Base-by-base conservation (phyloP, 2,329 filamentous ascomycete genomes). In the Calonectria leucothoes region DNA sequence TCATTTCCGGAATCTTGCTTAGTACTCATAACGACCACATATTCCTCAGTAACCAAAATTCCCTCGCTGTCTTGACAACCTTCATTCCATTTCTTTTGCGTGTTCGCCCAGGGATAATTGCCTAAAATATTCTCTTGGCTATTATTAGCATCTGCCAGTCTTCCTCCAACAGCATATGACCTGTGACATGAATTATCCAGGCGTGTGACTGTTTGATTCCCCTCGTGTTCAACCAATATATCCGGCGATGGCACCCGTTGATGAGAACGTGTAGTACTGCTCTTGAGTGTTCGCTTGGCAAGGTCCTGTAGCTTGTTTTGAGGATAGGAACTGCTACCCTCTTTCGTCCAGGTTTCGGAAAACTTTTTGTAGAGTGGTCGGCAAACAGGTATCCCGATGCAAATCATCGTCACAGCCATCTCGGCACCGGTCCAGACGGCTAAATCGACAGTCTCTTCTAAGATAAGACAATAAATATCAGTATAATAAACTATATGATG, bases 371-470 rank as follows among this genome's bases (percentile, higher is more conserved):
- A 85, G 1, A 85, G 76, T 0, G 84, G 84, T 2, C 82, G 80
- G n/a, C 84, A 80, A 10, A 83, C 82, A 1, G 84, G 84, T n/a
- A 86, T 83, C n/a, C 81, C 83, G 33, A 84, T 81, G 76, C 84
- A 85, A 37, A 86, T 76, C 75, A 86, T 80, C 31, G 82, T 82
- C 4, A 84, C 81, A 25, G 82, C 76, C 14, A 84, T 81, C 68
- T 86, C 84, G 51, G 83, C 82, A 10, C 80, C 82, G 0, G 82
- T 82, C 84, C 84, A 86, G 33, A 83, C 75, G 20, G 83, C 82
- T 35, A 83, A 76, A 2, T 72, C 71, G 5, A 83, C 83, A 39
- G 81, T 82, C 55, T 84, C 81, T 27, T 81, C 83, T 84, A 59
- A 55, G 20, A 52, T 3, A n/a, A 14, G 6, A 1, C 8, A 15